Evolutionary conservation across 2,329 filamentous ascomycete genomes (phyloP).

Genomic region (Aureobasidium sp.): DNA sequence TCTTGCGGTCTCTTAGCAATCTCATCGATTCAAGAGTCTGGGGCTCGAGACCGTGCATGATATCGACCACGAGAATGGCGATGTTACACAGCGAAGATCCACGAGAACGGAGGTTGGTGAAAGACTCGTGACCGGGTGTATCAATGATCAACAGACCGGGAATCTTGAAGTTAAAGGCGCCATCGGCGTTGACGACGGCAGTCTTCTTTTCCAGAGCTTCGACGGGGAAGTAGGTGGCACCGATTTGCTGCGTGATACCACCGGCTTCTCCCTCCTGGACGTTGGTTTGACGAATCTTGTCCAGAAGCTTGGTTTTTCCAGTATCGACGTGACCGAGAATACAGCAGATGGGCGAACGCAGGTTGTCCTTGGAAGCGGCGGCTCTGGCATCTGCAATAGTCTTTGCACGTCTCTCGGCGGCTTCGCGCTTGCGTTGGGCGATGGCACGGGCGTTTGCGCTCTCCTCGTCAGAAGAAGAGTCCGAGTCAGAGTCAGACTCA

Average conservation of each 20-base stretch:
- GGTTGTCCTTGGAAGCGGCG: slow-evolving; percentile 84
- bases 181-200: slow-evolving; percentile 83
- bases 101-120: slow-evolving; percentile 93
- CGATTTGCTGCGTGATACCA: slow-evolving; percentile 99
- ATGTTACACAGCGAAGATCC: slow-evolving; percentile 99
- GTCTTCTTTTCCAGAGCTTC: slow-evolving; percentile 92
- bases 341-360: slow-evolving; percentile 97
- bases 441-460: slow-evolving; percentile 68
- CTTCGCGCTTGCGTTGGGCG: slow-evolving; percentile 76
- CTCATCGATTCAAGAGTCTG: slow-evolving; percentile 98
- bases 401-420: slow-evolving; percentile 79
- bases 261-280: slow-evolving; percentile 98
- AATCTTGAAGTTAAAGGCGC: slow-evolving; percentile 91
- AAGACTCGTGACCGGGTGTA: slow-evolving; percentile 99
- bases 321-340: slow-evolving; percentile 99
- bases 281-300: slow-evolving; percentile 97
- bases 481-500: slow-evolving; percentile 50
- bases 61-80: slow-evolving; percentile 96
- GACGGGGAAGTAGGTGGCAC: slow-evolving; percentile 97
- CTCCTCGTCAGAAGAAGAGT: slow-evolving; percentile 58
- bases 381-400: slow-evolving; percentile 87
- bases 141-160: slow-evolving; percentile 95
- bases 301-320: slow-evolving; percentile 97
- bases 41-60: slow-evolving; percentile 97
- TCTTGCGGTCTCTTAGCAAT: slow-evolving; percentile 84